Conservation (phyloP, 345 rosid genomes). For the Gossypium rotundifolium region DNA sequence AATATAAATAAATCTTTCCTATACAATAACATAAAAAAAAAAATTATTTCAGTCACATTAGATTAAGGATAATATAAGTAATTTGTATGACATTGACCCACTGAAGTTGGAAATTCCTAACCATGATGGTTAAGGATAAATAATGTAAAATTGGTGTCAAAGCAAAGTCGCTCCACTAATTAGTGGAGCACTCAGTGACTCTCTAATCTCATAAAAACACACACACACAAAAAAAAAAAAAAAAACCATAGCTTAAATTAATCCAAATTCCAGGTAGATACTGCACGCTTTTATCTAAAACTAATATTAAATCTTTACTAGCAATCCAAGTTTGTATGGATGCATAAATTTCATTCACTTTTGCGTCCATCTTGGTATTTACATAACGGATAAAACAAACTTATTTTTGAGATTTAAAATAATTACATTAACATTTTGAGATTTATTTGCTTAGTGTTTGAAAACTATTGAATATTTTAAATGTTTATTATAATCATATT, state of each 20-base stretch:
- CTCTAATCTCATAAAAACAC: not conserved
- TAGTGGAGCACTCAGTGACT: not conserved
- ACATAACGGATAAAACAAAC: too few relatives aligned
- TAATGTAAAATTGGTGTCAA: not conserved
- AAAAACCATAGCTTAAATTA: not conserved
- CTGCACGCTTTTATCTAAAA: not conserved
- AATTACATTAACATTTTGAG: too few relatives aligned
- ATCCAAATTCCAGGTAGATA: not conserved
- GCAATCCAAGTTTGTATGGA: not conserved
- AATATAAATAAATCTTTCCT: too few relatives aligned
- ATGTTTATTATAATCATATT: too few relatives aligned
- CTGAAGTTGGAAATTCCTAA: not conserved
- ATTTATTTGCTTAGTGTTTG: too few relatives aligned
- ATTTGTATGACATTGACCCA: not conserved
- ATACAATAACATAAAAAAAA: too few relatives aligned
- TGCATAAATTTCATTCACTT: too few relatives aligned
- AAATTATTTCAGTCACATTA: too few relatives aligned
- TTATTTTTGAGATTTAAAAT: too few relatives aligned
- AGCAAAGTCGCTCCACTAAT: conserved; percentile 3
- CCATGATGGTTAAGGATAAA: not conserved
- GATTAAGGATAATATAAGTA: not conserved
- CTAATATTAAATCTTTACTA: not conserved
- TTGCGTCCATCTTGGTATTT: too few relatives aligned
- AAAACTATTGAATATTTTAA: too few relatives aligned
- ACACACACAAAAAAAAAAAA: too few relatives aligned